These are phyloP conservation scores for Macrolepiota albuminosa DNA, from an alignment of 768 basidiomycete genomes.

Conservation along the genomic window DNA sequence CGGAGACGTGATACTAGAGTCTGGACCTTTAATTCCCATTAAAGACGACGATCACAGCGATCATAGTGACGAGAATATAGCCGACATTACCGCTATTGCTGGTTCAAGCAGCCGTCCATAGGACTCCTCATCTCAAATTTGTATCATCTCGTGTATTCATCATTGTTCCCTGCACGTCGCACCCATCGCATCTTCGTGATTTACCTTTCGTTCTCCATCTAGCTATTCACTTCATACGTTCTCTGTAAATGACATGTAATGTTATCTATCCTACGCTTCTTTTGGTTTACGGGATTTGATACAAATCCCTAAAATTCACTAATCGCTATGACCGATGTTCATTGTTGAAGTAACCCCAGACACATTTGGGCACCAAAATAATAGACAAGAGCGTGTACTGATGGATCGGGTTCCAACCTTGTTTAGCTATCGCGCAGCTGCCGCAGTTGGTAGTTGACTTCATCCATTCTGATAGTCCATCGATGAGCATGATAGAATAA, in stretches of 20 bases:
- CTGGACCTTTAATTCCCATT: constrained; percentile 51
- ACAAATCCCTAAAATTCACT: neutral
- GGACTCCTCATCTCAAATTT: neutral
- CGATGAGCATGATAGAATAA: neutral
- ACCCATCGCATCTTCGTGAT: neutral
- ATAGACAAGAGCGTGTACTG: neutral
- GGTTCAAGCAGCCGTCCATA: constrained; percentile 15
- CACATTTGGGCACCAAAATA: neutral
- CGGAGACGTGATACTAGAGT: constrained; percentile 70
- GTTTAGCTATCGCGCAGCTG: neutral
- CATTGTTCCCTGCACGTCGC: neutral
- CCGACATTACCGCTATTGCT: constrained; percentile 11
- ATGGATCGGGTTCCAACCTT: neutral
- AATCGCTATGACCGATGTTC: neutral
- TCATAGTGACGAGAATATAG: constrained; percentile 6
- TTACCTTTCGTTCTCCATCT: neutral
- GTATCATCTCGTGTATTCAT: constrained; percentile 3
- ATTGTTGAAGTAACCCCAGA: neutral
- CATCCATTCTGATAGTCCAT: too few species aligned
- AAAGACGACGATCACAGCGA: constrained; percentile 12
- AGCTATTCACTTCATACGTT: neutral
- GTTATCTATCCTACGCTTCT: neutral
- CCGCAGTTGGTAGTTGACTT: neutral
- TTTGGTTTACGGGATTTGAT: neutral
- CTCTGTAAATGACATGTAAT: constrained; percentile 3